Evolutionary conservation across 164 flowering plant species (phyloP), one percentile per base, ranked within the genome.

Genomic region (Liquidambar formosana): DNA sequence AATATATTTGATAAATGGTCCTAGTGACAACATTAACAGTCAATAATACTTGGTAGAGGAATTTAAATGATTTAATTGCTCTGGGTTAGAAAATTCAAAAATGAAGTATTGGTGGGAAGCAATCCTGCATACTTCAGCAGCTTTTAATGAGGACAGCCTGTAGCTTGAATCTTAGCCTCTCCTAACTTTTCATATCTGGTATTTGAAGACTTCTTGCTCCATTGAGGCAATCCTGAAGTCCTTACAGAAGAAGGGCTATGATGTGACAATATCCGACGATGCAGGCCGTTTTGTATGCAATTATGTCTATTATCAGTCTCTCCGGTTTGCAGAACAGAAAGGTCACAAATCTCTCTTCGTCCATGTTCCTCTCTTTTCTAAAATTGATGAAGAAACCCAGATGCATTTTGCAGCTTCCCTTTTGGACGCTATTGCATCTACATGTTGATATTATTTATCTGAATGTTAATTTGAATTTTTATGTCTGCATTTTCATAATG

Each of bases 241-340:
- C 67, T 65, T 87, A 73, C n/a, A n/a, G n/a, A 73, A 70, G 79
- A 79, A 79, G 74, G 85, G 83, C 41, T 81, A 66, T 62, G 88
- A 83, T 41, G 90, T 75, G 38, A 59, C 41, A 0, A 18, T 70
- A 44, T 89, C 94, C 4, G 69, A 82, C 61, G 91, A 89, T 57
- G 94, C 91, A 11, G 94, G 83, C 23, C 85, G 84, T 19, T 89
- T 87, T 69, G 90, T 89, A 5, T 89, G 94, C 84, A 89, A 89
- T 65, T 89, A 82, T 45, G 85, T 89, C 51, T 89, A 89, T 61
- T 89, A 89, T 63, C 94, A 87, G 62, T 87, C 92, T 0, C 92
- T 89, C 44, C 80, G 82, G n/a, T 80, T 79, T 58, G 94, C 91
- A 8, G 85, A 87, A 62, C 75, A 78, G 77, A 86, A 77, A 66